A percentile compares a stretch with the other conserved stretches of the same genome.
These are phyloP conservation scores for Arbutus unedo DNA, from an alignment of 148 eudicot genomes.

Conservation along the genomic window DNA sequence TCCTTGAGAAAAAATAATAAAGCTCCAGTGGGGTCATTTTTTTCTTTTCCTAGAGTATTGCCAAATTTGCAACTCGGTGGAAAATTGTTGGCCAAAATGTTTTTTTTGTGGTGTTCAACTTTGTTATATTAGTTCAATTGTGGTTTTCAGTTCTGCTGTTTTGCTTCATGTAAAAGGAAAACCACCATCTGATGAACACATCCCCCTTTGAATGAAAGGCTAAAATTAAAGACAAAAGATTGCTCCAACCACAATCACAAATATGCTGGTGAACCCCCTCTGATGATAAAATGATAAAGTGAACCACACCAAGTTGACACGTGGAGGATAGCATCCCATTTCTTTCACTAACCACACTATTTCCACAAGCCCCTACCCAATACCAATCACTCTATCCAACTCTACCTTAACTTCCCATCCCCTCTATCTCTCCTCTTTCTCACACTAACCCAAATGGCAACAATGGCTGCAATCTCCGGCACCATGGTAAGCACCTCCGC, in stretches of 20 bases:
- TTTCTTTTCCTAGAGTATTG: not conserved
- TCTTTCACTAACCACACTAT: constrained; percentile 17
- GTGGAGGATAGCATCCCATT: constrained; percentile 25
- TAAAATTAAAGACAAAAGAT: not conserved
- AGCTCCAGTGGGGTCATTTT: not conserved
- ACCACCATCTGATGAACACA: not conserved
- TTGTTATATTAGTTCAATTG: not conserved
- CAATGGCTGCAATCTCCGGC: constrained; percentile 34
- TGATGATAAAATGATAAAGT: constrained; percentile 21
- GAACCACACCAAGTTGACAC: constrained; percentile 24
- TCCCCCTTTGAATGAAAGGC: not conserved
- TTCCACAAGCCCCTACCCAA: constrained; percentile 32
- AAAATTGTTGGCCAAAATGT: not conserved
- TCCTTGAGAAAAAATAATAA: not conserved
- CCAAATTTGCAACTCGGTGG: not conserved
- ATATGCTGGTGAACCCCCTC: not conserved
- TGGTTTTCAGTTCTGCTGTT: not conserved
- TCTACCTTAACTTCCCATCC: not conserved
- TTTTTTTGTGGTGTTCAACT: not conserved
- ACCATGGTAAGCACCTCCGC: constrained; percentile 49
- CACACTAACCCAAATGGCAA: constrained; percentile 23
- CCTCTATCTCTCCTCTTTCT: not conserved
- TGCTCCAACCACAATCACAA: not conserved
- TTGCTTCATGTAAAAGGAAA: too few species aligned
- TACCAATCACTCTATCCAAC: constrained; percentile 1